Evolutionary conservation across 768 basidiomycete species (phyloP).

Genomic region (Tubosaeta sp.): DNA sequence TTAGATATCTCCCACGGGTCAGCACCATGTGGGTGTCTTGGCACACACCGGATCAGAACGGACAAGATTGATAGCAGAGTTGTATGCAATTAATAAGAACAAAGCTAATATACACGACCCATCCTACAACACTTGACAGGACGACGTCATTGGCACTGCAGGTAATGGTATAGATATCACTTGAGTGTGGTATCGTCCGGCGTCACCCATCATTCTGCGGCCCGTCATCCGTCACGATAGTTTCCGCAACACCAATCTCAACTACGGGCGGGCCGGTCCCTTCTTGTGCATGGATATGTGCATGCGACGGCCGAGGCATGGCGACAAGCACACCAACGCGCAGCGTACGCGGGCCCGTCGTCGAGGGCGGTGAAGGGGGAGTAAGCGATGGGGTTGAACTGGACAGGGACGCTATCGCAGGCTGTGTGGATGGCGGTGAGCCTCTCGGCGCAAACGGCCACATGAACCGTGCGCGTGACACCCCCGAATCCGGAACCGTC

Average conservation of each 20-base stretch:
- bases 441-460: conserved; percentile 15
- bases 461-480: conserved; percentile 14
- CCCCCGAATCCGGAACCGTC: conserved; percentile 1
- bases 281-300: conserved; percentile 7
- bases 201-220: conserved; percentile 6
- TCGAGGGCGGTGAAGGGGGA: conserved; percentile 8
- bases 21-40: too few species aligned
- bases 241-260: conserved; percentile 31
- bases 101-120: background rate
- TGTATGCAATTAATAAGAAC: background rate
- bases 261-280: conserved; percentile 28
- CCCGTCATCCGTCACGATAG: conserved; percentile 7
- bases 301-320: conserved; percentile 31
- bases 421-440: conserved; percentile 12
- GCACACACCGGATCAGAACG: too few species aligned
- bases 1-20: too few species aligned
- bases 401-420: background rate
- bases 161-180: background rate
- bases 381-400: background rate
- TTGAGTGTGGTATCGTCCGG: background rate
- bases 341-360: conserved; percentile 22
- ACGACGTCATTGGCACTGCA: background rate
- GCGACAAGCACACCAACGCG: conserved; percentile 42
- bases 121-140: background rate
- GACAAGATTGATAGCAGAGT: too few species aligned